These are phyloP conservation scores for Apiospora kogelbergensis DNA, from an alignment of 2,329 filamentous ascomycete species.

Conservation along the genomic window DNA sequence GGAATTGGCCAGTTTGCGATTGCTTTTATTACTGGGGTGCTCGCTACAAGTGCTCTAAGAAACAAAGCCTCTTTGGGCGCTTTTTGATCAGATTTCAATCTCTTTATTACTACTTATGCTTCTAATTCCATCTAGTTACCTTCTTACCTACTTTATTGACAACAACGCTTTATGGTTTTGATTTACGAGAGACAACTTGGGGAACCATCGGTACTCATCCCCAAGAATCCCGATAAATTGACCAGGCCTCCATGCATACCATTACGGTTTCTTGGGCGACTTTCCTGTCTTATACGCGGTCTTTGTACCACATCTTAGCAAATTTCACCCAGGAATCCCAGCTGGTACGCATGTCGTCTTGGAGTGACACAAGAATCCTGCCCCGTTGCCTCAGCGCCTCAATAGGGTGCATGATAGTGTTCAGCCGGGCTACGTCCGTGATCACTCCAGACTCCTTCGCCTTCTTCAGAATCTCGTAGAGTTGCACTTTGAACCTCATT, in stretches of 20 bases:
- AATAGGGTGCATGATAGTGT: not conserved
- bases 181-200: too few species aligned
- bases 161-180: too few species aligned
- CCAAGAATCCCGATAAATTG: too few species aligned
- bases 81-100: not conserved
- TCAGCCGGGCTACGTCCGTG: not conserved
- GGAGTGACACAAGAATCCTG: not conserved
- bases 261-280: too few species aligned
- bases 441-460: not conserved
- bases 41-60: not conserved
- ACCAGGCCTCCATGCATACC: too few species aligned
- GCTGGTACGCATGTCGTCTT: not conserved
- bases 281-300: not conserved
- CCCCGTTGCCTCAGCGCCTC: not conserved
- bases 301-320: not conserved
- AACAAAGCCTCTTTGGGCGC: not conserved
- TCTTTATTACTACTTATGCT: not conserved
- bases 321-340: not conserved
- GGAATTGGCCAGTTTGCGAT: conserved; percentile 17
- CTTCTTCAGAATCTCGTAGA: not conserved
- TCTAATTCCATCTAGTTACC: not conserved
- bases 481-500: not conserved
- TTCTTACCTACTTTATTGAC: too few species aligned
- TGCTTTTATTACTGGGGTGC: not conserved
- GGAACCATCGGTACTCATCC: too few species aligned